phyloP scores from a whole-genome alignment of 1,284 basidiomycete species.

The Ceratobasidium sp. region DNA sequence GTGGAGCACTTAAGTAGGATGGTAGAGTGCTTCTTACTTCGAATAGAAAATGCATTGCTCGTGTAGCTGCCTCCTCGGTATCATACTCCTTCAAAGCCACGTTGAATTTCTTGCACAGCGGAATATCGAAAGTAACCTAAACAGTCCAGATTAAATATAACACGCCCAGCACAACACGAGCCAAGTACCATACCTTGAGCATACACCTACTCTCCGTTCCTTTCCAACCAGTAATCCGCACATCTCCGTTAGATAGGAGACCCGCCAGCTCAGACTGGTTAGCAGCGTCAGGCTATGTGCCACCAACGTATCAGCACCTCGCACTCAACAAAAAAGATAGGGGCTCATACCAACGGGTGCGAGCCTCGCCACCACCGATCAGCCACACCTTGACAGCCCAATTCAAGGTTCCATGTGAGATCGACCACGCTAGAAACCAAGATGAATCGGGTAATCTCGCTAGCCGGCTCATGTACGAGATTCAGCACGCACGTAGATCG shows the following conservation, averaged over 20 bases:
- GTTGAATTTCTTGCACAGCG: conserved; percentile 19
- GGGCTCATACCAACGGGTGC: background rate
- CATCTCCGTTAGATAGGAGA: background rate
- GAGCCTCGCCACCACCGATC: conserved; percentile 38
- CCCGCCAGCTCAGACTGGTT: conserved; percentile 16
- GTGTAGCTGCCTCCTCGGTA: conserved; percentile 12
- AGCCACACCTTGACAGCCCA: conserved; percentile 28
- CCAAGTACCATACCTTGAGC: conserved; percentile 18
- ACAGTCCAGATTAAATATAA: background rate
- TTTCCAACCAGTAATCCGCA: conserved; percentile 23
- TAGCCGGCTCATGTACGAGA: background rate
- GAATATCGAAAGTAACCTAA: conserved; percentile 28
- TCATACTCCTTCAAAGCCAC: conserved; percentile 31
- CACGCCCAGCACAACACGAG: background rate
- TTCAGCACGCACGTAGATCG: conserved; percentile 16
- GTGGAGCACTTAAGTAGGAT: no score
- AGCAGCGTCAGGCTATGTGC: conserved; percentile 3
- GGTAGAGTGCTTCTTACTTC: no score
- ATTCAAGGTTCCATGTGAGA: conserved; percentile 31
- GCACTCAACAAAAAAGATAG: background rate
- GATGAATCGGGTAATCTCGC: conserved; percentile 17
- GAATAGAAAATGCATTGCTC: conserved; percentile 19
- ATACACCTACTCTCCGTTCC: conserved; percentile 19
- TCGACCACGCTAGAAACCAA: conserved; percentile 31
- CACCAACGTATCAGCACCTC: background rate